Percentiles rank a stretch among this genome's conserved stretches.
These are phyloP conservation scores for Fistulinella cinereoalba DNA, from an alignment of 1,284 basidiomycete genomes.

Conservation along the genomic window DNA sequence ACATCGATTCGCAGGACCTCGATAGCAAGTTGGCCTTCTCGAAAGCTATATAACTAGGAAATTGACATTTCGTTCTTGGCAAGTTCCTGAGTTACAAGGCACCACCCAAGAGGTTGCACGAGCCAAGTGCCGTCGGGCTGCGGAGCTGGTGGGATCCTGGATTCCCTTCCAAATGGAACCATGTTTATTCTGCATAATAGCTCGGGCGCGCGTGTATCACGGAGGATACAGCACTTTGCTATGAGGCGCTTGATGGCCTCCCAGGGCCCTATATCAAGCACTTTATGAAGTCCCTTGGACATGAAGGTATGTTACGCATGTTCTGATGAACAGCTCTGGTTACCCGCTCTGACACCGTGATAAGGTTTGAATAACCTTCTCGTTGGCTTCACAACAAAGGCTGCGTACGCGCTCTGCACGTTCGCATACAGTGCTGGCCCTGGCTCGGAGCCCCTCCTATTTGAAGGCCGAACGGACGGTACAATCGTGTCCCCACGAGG, in stretches of 20 bases:
- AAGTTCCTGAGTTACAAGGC: constrained; percentile 94
- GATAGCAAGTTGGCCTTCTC: constrained; percentile 53
- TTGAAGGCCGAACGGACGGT: constrained; percentile 90
- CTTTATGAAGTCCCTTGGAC: constrained; percentile 79
- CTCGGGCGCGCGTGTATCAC: constrained; percentile 88
- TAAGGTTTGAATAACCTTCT: constrained; percentile 84
- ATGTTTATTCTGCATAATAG: too few relatives aligned
- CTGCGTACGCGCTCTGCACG: constrained; percentile 90
- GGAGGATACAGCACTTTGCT: constrained; percentile 95
- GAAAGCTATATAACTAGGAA: neutral
- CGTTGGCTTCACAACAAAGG: constrained; percentile 76
- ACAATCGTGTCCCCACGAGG: constrained; percentile 86
- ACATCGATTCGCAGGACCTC: constrained; percentile 65
- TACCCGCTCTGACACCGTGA: constrained; percentile 13
- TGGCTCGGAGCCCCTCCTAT: constrained; percentile 76
- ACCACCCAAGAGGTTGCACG: constrained; percentile 87
- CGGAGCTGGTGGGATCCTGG: constrained; percentile 62
- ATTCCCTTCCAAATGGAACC: too few relatives aligned
- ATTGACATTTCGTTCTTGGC: neutral
- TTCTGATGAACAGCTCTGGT: constrained; percentile 17
- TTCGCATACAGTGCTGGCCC: constrained; percentile 92
- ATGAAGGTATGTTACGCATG: constrained; percentile 43
- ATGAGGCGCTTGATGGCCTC: constrained; percentile 84
- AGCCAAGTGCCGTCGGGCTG: constrained; percentile 85
- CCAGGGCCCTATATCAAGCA: constrained; percentile 98